Percentiles rank a stretch among this genome's conserved stretches.
phyloP scores from a whole-genome alignment of 1,139 yeast genomes.

The Spencermartinsiella ligniputridi region DNA sequence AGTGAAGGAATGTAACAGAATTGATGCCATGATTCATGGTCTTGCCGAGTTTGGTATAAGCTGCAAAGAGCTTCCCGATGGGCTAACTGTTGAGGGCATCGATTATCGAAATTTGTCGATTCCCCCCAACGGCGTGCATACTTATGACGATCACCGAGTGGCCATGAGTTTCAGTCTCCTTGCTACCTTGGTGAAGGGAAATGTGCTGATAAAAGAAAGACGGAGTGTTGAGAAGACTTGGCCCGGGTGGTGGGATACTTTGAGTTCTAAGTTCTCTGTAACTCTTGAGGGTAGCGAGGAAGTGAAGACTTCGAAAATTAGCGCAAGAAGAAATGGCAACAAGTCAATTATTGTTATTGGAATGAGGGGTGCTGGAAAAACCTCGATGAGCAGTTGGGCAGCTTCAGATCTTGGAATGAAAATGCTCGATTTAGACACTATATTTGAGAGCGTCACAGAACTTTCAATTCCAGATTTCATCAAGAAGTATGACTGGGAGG shows the following conservation, averaged over 20 bases:
- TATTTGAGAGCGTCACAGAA: slow-evolving; percentile 54
- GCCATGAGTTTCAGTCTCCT: slow-evolving; percentile 95
- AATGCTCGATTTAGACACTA: slow-evolving; percentile 71
- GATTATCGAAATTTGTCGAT: slow-evolving; percentile 41
- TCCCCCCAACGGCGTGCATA: slow-evolving; percentile 52
- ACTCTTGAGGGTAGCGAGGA: slow-evolving; percentile 52
- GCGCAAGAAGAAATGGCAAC: slow-evolving; percentile 34
- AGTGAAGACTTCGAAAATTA: slow-evolving; percentile 4
- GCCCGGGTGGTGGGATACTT: slow-evolving; percentile 99
- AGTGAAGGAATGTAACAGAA: slow-evolving; percentile 95
- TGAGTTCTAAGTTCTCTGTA: slow-evolving; percentile 64
- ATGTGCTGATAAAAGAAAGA: slow-evolving; percentile 76
- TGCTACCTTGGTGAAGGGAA: slow-evolving; percentile 51
- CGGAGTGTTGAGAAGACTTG: slow-evolving; percentile 95
- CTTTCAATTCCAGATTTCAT: slow-evolving; percentile 64
- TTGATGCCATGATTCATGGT: slow-evolving; percentile 88
- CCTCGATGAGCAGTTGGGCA: slow-evolving; percentile 79
- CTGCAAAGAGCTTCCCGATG: slow-evolving; percentile 85
- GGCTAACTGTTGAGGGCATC: slow-evolving; percentile 75
- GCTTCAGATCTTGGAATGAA: slow-evolving; percentile 68
- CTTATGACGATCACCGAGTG: slow-evolving; percentile 96
- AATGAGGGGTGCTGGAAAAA: slow-evolving; percentile 98
- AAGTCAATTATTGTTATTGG: slow-evolving; percentile 81
- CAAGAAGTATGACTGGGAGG: slow-evolving; percentile 76
- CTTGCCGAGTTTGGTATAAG: slow-evolving; percentile 84